Conservation (phyloP, 179 eudicot genomes). For the Silene vulgaris region DNA sequence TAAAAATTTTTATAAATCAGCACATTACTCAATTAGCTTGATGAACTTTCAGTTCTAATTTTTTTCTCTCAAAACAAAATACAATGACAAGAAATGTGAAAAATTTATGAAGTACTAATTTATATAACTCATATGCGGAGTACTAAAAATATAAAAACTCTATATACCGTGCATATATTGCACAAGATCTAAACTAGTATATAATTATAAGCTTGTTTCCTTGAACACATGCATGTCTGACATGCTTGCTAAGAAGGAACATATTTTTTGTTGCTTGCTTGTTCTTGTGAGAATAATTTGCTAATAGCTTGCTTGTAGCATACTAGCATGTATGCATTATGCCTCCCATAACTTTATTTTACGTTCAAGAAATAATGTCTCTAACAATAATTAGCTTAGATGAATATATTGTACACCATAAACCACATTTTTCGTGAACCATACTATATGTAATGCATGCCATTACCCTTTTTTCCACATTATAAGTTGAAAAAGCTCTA, state of each 20-base stretch:
- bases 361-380: no score
- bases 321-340: background rate
- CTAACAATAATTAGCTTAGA: background rate
- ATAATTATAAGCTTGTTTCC: background rate
- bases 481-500: conserved; percentile 3
- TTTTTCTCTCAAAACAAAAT: no score
- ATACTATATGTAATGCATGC: background rate
- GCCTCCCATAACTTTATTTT: background rate
- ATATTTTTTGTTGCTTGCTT: background rate
- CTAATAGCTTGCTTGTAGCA: background rate
- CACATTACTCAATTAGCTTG: no score
- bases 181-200: no score
- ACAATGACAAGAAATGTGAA: no score
- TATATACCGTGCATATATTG: no score
- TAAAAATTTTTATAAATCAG: no score
- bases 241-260: background rate
- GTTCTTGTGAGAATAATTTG: background rate
- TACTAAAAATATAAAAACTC: no score
- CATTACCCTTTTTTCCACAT: background rate
- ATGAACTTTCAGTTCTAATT: no score
- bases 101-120: no score
- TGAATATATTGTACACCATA: background rate
- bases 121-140: no score
- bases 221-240: background rate
- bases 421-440: background rate